A percentile compares a stretch with the other conserved stretches of the same genome.
These are phyloP conservation scores for Wickerhamiella sergipiensis DNA, from an alignment of 805 yeast species.

Conservation along the genomic window DNA sequence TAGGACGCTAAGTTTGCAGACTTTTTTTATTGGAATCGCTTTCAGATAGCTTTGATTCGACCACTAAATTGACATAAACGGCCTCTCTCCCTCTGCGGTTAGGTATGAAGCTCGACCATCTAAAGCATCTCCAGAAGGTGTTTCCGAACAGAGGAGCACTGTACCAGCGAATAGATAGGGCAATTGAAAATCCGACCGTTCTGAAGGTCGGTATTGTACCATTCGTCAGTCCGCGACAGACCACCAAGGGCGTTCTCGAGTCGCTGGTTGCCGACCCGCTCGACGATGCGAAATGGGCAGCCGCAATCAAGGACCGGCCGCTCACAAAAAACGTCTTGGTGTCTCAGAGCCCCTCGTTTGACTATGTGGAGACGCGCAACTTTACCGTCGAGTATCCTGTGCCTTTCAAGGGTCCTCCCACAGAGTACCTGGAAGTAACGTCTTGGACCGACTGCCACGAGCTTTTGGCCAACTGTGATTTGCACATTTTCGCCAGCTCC, in stretches of 20 bases:
- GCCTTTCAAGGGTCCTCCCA: slow-evolving; percentile 15
- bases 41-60: too few relatives aligned
- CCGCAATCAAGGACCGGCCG: slow-evolving; percentile 17
- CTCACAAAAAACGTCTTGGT: slow-evolving; percentile 24
- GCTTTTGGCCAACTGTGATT: slow-evolving; percentile 20
- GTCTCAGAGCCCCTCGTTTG: slow-evolving; percentile 18
- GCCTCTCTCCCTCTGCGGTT: not conserved
- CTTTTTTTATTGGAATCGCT: too few relatives aligned
- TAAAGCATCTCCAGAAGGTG: slow-evolving; percentile 14
- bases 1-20: not conserved
- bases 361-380: slow-evolving; percentile 22
- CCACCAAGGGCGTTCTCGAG: slow-evolving; percentile 18
- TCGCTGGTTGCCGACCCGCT: slow-evolving; percentile 24
- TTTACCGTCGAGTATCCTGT: slow-evolving; percentile 21
- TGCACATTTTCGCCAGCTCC: slow-evolving; percentile 16
- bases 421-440: slow-evolving; percentile 22
- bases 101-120: not conserved
- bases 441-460: slow-evolving; percentile 19
- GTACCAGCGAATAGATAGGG: slow-evolving; percentile 18
- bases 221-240: slow-evolving; percentile 13
- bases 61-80: too few relatives aligned
- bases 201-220: slow-evolving; percentile 22
- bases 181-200: slow-evolving; percentile 11
- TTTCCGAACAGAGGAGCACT: slow-evolving; percentile 19
- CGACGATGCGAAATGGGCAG: slow-evolving; percentile 22